Evolutionary conservation across 352 stramenopile species (phyloP), one percentile per base, ranked within the genome.

Genomic region (Globisporangium carolinianum): DNA sequence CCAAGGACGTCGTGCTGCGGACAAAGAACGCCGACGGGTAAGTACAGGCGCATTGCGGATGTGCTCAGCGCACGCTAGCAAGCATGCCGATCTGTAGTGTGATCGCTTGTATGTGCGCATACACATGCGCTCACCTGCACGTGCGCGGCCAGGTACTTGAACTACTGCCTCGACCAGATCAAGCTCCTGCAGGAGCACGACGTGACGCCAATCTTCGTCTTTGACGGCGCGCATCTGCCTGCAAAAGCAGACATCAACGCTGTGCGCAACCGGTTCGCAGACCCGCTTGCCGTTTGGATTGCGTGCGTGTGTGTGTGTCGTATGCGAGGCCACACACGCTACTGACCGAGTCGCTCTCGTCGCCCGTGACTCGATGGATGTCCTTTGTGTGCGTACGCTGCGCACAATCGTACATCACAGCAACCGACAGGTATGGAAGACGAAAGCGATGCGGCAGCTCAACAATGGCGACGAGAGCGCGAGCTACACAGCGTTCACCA

Each of bases 151-250:
- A 85, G 77, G 38, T 94, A 96, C 57, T 69, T 98, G 15, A 79
- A 89, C 53, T 97, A 86, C 62, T 95, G 81, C 54, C 65, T 98
- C 53, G 67, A 89, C 56, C 85, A 90, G 53, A 78, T 98, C 50
- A 86, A 96, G 39, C 41, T 97, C 51, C 72, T 98, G 15, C 73
- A 89, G 51, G 58, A 83, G 12, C 72, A 96, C 58, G 65, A 83
- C 7, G 77, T 98, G 56, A 91, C 72, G 12, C 93, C 91, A 14
- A 72, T 95, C 24, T 74, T 98, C 10, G 91, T 98, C 9, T 98
- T 98, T 39, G 95, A 98, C 65, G 95, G 94, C n/a, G 92, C 79
- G 9, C 65, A 86, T 55, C 53, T 98, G 24, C 91, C 94, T 0
- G 83, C 86, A 7, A 98, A 98, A 66, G 68, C 63, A 3, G 73